Evolutionary conservation across 306 rosid genomes (phyloP), one percentile per base, ranked within the genome.

Genomic region (Cucumis melo): DNA sequence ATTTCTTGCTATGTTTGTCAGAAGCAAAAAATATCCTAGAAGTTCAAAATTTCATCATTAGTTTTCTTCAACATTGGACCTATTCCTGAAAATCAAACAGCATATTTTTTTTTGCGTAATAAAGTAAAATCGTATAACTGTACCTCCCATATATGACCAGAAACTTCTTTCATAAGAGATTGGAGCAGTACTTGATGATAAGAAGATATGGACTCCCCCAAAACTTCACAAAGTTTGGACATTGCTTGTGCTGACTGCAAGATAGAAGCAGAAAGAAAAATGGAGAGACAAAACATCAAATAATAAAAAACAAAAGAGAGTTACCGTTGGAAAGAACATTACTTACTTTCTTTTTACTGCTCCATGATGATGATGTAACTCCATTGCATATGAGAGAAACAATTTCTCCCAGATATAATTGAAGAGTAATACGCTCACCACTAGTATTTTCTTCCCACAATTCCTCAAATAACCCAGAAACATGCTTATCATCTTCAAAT

Each of bases 111-210:
- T 46, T 46, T 48, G 39, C 41, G 59, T 44, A 48, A 36, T 16
- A 70, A n/a, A 27, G 70, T 34, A 38, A 41, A 78, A 60, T 68
- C 65, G 58, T 51, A 71, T 56, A 73, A 50, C 55, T 60, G 39
- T 84, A 94, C 98, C 98, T 94, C 98, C 98, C 98, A 94, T 72
- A 90, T 85, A 62, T 93, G 97, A 74, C 97, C 96, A 44, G 97
- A 90, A 84, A 89, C 87, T 84, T 93, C 98, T 77, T 88, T 93
- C 94, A 90, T 82, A 60, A 91, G 91, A 85, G 86, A 85, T 75
- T 91, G 86, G 77, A 94, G 92, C 81, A 94, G 77, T 76, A 89
- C 86, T 59, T 82, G 82, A 84, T 85, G 86, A 80, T 91, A 82
- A 75, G 96, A 76, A 65, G 91, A 85, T 82, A 91, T 83, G 73